These are phyloP conservation scores for Wickerhamiella siamensis DNA, from an alignment of 805 yeast species.

Conservation along the genomic window DNA sequence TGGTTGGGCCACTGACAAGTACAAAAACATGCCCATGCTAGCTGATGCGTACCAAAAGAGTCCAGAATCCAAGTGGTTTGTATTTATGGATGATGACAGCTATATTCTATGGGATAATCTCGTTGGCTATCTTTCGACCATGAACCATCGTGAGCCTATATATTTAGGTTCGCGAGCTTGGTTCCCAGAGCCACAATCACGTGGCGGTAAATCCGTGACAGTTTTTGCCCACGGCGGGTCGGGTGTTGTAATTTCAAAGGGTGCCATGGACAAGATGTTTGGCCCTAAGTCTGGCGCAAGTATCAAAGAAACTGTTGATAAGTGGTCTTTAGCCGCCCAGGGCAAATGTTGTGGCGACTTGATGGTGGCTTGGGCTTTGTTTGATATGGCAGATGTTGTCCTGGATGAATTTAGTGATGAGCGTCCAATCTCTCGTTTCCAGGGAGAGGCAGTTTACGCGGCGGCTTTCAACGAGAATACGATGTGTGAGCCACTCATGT, in stretches of 20 bases:
- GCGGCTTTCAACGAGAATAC: conserved; percentile 13
- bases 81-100: conserved; percentile 27
- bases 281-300: conserved; percentile 12
- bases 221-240: conserved; percentile 30
- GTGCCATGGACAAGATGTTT: conserved; percentile 21
- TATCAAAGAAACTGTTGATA: conserved; percentile 6
- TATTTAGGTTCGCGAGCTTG: conserved; percentile 3
- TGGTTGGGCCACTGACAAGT: conserved; percentile 26
- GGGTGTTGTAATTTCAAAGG: conserved; percentile 24
- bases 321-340: conserved; percentile 16
- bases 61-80: conserved; percentile 25
- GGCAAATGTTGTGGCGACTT: conserved; percentile 27
- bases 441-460: conserved; percentile 22
- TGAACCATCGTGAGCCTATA: conserved; percentile 15
- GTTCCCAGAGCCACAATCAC: conserved; percentile 13
- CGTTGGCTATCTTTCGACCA: conserved; percentile 8
- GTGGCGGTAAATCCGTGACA: conserved; percentile 12
- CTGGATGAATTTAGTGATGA: conserved; percentile 7
- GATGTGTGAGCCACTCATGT: conserved; percentile 23
- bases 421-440: conserved; percentile 18
- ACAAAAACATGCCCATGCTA: conserved; percentile 27
- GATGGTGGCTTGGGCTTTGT: conserved; percentile 21
- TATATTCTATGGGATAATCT: conserved; percentile 15
- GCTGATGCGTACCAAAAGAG: conserved; percentile 23
- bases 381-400: conserved; percentile 15